Base-by-base conservation (phyloP, 176 grass and related monocot species). In the Eleusine coracana region DNA sequence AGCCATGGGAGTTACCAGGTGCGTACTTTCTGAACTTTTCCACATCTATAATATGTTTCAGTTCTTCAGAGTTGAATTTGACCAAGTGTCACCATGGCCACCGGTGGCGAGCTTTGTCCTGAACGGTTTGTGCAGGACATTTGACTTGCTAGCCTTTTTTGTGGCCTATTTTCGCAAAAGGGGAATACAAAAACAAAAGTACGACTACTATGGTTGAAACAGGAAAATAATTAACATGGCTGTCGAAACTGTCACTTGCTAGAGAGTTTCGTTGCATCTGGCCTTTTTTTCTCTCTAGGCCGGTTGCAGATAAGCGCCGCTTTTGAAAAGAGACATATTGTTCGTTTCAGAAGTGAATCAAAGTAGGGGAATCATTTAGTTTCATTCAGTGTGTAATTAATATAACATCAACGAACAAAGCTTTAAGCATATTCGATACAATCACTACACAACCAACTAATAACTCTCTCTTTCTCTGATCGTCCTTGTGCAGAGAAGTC, bases 1-100 rank as follows among this genome's bases (percentile, higher is more conserved):
- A 99, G 81, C 97, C 97, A 45, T 99, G 97, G 97, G 97, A 99
- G 61, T 14, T 99, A 6, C 97, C 97, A 93, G 96, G 96, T 99
- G 79, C 12, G 52, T 68, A 71, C 0, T 18, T 3, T 8, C 7
- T 23, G 6, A 63, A 14, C 12, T 15, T 64, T 64, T 5, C 61
- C 28, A 31, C 28, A 31, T 29, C 27, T 60, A 6, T n/a, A 14
- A 5, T 5, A 3, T 14, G 27, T 2, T 28, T 31, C 36, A 1
- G 17, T 28, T 36, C 4, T 49, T 51, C 6, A 48, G 5, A 59
- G 77, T 49, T 75, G 77, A 81, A 49, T 18, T 45, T 16, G 17
- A 1, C 31, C 31, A 34, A 34, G 31, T 34, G 31, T 34, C 31
- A 34, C 31, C 31, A 34, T 34, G 31, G 31, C 2, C 31, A 34